A percentile compares a stretch with the other conserved stretches of the same genome.
Evolutionary conservation across 352 stramenopile species (phyloP).

Genomic region (Peronospora tabacina): DNA sequence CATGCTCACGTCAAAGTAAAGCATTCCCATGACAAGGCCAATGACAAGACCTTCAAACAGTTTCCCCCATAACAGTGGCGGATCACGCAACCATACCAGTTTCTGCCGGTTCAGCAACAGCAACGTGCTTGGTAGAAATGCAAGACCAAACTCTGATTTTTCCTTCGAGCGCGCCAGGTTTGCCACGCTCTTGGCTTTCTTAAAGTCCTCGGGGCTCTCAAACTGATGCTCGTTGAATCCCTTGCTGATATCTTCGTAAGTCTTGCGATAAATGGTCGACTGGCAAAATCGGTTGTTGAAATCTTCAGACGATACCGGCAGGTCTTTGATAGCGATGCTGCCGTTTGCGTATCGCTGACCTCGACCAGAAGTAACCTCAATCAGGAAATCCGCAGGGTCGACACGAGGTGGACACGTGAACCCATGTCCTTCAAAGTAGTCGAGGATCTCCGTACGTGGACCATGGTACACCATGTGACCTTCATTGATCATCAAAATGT

Average conservation of each 20-base stretch:
- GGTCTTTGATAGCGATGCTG: constrained; percentile 19
- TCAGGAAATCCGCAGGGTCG: constrained; percentile 59
- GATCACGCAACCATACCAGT: constrained; percentile 54
- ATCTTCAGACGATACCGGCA: constrained; percentile 31
- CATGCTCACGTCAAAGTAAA: constrained; percentile 51
- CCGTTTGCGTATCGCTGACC: constrained; percentile 38
- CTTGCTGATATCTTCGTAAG: constrained; percentile 39
- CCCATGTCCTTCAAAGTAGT: constrained; percentile 81
- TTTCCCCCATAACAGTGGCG: constrained; percentile 55
- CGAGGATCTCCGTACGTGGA: constrained; percentile 48
- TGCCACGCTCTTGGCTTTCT: constrained; percentile 44
- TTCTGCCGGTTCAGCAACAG: constrained; percentile 58
- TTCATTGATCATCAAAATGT: constrained; percentile 91
- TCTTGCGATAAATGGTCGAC: constrained; percentile 48
- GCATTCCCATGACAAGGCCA: constrained; percentile 67
- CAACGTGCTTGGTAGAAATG: constrained; percentile 37
- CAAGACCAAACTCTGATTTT: constrained; percentile 44
- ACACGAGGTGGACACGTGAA: constrained; percentile 57
- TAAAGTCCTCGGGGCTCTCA: constrained; percentile 48
- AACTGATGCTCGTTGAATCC: constrained; percentile 53
- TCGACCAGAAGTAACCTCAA: constrained; percentile 60
- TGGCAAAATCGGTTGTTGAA: constrained; percentile 52
- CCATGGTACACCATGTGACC: constrained; percentile 92
- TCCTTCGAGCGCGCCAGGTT: constrained; percentile 43
- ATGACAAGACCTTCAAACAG: constrained; percentile 57